Conservation (phyloP, 1,284 basidiomycete species). For the Papiliotrema nemorosa region DNA sequence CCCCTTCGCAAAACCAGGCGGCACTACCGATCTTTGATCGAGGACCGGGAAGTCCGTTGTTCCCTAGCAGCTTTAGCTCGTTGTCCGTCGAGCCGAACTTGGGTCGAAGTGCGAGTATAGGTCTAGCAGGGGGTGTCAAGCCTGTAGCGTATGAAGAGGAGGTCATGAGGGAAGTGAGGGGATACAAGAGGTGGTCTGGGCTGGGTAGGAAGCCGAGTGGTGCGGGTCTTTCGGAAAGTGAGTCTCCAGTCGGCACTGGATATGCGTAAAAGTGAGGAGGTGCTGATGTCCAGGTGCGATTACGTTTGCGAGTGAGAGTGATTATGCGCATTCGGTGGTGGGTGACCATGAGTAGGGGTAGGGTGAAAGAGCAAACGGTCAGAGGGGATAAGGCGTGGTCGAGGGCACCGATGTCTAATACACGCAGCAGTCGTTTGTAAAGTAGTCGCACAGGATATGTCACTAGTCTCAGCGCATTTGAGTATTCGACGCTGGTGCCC, state of each 20-base stretch:
- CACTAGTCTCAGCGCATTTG: no score
- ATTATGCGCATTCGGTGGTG: slow-evolving; percentile 7
- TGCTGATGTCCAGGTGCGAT: slow-evolving; percentile 32
- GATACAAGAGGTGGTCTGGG: slow-evolving; percentile 17
- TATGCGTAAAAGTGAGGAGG: background rate
- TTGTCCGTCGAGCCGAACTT: slow-evolving; percentile 41
- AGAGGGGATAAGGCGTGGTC: no score
- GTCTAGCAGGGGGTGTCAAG: slow-evolving; percentile 14
- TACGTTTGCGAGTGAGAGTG: slow-evolving; percentile 43
- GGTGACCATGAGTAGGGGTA: background rate
- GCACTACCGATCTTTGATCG: slow-evolving; percentile 32
- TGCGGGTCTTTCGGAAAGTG: slow-evolving; percentile 48
- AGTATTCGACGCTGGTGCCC: no score
- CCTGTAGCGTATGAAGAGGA: slow-evolving; percentile 5
- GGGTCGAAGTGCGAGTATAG: slow-evolving; percentile 34
- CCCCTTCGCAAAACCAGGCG: background rate
- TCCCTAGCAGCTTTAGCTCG: slow-evolving; percentile 41
- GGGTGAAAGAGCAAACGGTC: no score
- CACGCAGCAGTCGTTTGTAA: no score
- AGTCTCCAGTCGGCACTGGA: slow-evolving; percentile 13
- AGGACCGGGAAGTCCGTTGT: slow-evolving; percentile 42
- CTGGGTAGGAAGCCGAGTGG: slow-evolving; percentile 35
- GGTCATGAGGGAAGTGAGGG: slow-evolving; percentile 6
- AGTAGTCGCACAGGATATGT: no score
- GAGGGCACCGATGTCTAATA: no score